These are phyloP conservation scores for Platanus orientalis DNA, from an alignment of 164 flowering plant genomes.

Conservation along the genomic window DNA sequence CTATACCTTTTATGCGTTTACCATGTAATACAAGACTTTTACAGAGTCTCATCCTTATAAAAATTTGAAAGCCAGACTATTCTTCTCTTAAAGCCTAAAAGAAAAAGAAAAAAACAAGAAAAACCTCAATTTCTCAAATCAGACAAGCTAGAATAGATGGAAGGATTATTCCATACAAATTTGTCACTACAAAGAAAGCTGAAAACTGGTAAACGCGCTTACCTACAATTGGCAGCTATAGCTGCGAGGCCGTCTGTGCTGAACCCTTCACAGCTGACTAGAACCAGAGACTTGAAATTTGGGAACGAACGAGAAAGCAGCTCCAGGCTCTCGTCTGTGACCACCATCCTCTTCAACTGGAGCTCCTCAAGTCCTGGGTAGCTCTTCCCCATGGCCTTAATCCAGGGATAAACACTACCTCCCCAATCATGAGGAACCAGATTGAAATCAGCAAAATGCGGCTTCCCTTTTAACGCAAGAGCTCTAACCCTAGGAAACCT, in stretches of 20 bases:
- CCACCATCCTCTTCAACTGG: slow-evolving; percentile 83
- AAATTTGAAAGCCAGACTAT: no score
- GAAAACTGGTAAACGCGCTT: no score
- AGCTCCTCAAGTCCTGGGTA: slow-evolving; percentile 70
- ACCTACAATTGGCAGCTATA: no score
- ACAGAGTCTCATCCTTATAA: no score
- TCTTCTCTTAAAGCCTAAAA: no score
- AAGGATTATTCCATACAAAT: no score
- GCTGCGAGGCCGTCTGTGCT: slow-evolving; percentile 84
- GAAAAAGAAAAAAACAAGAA: no score
- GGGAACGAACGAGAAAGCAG: slow-evolving; percentile 59
- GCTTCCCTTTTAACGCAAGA: slow-evolving; percentile 78
- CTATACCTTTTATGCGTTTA: no score
- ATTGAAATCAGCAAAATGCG: slow-evolving; percentile 91
- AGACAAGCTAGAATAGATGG: no score
- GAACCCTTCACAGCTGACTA: slow-evolving; percentile 91
- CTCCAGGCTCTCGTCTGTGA: slow-evolving; percentile 76
- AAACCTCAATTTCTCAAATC: no score
- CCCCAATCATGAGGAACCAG: slow-evolving; percentile 91
- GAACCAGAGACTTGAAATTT: slow-evolving; percentile 73
- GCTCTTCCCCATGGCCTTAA: slow-evolving; percentile 53
- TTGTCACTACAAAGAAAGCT: no score
- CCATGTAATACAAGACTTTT: no score
- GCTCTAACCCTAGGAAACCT: slow-evolving; percentile 68
- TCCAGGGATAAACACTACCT: slow-evolving; percentile 68